Conservation (phyloP, 495 filamentous ascomycete species). For the Aspergillus nanangensis region DNA sequence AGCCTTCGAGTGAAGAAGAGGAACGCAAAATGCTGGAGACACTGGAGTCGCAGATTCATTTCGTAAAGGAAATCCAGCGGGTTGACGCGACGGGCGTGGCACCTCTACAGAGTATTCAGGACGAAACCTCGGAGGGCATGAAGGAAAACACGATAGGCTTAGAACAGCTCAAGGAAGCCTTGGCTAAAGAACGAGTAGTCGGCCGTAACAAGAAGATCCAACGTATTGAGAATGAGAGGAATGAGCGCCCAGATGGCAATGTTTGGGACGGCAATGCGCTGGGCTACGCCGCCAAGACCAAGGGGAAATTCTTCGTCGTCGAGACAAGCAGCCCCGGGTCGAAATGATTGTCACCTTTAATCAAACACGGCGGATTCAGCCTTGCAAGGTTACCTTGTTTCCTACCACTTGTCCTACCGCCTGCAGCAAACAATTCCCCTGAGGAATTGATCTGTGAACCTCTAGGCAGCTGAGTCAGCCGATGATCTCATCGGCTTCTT, state of each 20-base stretch:
- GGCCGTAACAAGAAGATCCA: slow-evolving; percentile 47
- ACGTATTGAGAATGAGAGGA: slow-evolving; percentile 26
- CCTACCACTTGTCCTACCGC: not conserved
- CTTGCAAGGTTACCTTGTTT: not conserved
- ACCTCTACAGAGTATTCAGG: slow-evolving; percentile 73
- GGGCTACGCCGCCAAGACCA: slow-evolving; percentile 57
- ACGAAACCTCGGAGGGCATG: slow-evolving; percentile 61
- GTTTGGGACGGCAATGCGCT: slow-evolving; percentile 65
- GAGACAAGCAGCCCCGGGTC: slow-evolving; percentile 42
- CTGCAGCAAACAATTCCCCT: no score
- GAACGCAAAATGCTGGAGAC: slow-evolving; percentile 64
- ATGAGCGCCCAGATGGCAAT: slow-evolving; percentile 30
- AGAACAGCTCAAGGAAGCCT: slow-evolving; percentile 44
- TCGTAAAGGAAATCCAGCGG: slow-evolving; percentile 77
- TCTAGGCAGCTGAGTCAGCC: slow-evolving; percentile 12
- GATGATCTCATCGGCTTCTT: slow-evolving; percentile 8
- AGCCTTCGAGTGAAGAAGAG: slow-evolving; percentile 53
- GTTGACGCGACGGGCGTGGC: slow-evolving; percentile 68
- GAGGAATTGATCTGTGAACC: no score
- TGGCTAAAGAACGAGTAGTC: slow-evolving; percentile 49
- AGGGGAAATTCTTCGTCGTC: slow-evolving; percentile 76
- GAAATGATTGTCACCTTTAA: not conserved
- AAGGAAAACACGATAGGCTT: slow-evolving; percentile 51
- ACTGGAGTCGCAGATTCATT: slow-evolving; percentile 79
- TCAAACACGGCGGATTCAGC: not conserved